phyloP scores from a whole-genome alignment of 306 rosid genomes.

The Sicyos edulis region DNA sequence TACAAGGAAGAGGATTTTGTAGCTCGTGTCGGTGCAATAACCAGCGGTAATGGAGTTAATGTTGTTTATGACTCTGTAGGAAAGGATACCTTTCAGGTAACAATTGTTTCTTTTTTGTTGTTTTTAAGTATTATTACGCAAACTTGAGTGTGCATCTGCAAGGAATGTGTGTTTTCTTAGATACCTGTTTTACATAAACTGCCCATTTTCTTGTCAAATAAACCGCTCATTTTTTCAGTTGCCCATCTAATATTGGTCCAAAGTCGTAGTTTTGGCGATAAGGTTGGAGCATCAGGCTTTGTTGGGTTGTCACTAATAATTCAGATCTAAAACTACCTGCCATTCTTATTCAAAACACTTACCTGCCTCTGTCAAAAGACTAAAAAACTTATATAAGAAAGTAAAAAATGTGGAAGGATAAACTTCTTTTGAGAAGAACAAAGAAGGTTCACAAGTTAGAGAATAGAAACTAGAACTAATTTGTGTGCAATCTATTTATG shows the following conservation, averaged over 20 bases:
- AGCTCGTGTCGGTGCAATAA: conserved; percentile 61
- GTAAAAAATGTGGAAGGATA: too few species aligned
- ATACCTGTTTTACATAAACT: background rate
- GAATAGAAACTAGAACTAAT: too few species aligned
- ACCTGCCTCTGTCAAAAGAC: too few species aligned
- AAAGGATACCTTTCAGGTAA: conserved; percentile 84
- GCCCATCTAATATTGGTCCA: background rate
- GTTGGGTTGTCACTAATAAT: background rate
- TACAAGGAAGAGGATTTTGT: conserved; percentile 72
- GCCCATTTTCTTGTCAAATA: too few species aligned
- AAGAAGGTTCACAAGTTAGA: too few species aligned
- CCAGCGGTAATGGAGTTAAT: conserved; percentile 71
- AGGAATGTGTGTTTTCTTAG: background rate
- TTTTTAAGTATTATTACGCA: background rate
- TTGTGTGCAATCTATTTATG: too few species aligned
- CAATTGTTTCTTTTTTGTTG: background rate
- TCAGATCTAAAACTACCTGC: background rate
- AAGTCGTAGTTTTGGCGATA: background rate
- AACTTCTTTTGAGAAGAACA: too few species aligned
- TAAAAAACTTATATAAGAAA: too few species aligned
- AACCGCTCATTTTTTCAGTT: background rate
- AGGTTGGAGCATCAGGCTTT: background rate
- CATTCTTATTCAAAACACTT: background rate
- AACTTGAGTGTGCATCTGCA: background rate
- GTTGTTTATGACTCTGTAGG: conserved; percentile 92